Evolutionary conservation across 2,329 filamentous ascomycete species (phyloP), one percentile per base, ranked within the genome.

Genomic region (Colletotrichum lini): DNA sequence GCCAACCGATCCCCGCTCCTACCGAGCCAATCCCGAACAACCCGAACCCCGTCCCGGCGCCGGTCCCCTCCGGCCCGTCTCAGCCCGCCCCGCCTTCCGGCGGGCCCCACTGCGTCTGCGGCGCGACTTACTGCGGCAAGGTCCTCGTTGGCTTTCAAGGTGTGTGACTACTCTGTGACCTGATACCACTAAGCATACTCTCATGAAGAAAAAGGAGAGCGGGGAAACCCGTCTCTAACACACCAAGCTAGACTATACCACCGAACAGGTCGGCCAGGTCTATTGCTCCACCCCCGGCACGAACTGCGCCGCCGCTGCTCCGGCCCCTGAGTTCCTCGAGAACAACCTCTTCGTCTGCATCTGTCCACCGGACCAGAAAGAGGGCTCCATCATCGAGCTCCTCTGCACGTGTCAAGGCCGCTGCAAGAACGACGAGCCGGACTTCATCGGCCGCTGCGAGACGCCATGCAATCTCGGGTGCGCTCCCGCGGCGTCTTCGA

Each of bases 101-200:
- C 10, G 80, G 77, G 2, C 74, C 82, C 18, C 79, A 79, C 63
- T 84, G 82, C 73, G 79, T 83, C 70, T 84, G 82, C 71, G 82
- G 82, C 65, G 83, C 83, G 65, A 84, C 82, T 3, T 84, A 84
- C 68, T 84, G 82, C 70, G 80, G 81, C 12, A 77, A 79, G 2
- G 82, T 84, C 15, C 76, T 84, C 23, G 78, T 80, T 76, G 67
- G 53, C 45, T 74, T 65, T 61, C 73, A 73, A 60, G 67, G 73
- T 73, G 60, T 16, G 58, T 30, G 54, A 30, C 7, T 15, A 16
- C 50, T 23, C 21, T n/a, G 9, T 18, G 30, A 3, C 47, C 16
- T 42, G 21, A 15, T 16, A 35, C 30, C 38, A 13, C 50, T 10
- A 16, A 15, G 15, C 16, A 13, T n/a, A 26, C 10, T 10, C 15